These are phyloP conservation scores for Actinidia arguta DNA, from an alignment of 179 eudicot genomes.

Conservation along the genomic window DNA sequence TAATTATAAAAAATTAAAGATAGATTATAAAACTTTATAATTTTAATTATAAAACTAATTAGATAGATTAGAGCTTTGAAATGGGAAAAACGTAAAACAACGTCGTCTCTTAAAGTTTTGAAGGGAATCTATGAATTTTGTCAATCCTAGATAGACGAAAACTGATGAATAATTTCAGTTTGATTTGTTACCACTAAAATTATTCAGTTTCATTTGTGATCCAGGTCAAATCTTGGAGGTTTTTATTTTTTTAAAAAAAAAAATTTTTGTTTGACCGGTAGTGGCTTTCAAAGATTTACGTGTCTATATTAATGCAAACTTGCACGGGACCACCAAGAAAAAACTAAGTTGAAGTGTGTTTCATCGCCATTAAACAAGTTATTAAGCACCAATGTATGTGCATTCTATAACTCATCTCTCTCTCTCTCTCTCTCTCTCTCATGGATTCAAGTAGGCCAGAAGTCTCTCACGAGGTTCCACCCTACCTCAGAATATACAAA, in stretches of 20 bases:
- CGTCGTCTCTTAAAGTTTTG: no score
- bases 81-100: no score
- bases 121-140: not conserved
- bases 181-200: no score
- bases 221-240: no score
- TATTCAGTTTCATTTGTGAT: no score
- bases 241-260: not conserved
- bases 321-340: not conserved
- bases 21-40: no score
- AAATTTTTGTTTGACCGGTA: not conserved
- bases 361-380: not conserved
- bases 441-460: slow-evolving; percentile 23
- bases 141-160: not conserved
- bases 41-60: no score
- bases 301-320: not conserved
- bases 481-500: slow-evolving; percentile 30
- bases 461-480: slow-evolving; percentile 19
- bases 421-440: not conserved
- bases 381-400: not conserved
- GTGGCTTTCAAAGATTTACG: not conserved
- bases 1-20: not conserved
- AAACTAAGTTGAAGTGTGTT: not conserved
- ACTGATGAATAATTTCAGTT: not conserved
- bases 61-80: no score
- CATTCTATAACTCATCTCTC: not conserved